Conservation (phyloP, 176 grass and related monocot genomes). For the Zea luxurians region DNA sequence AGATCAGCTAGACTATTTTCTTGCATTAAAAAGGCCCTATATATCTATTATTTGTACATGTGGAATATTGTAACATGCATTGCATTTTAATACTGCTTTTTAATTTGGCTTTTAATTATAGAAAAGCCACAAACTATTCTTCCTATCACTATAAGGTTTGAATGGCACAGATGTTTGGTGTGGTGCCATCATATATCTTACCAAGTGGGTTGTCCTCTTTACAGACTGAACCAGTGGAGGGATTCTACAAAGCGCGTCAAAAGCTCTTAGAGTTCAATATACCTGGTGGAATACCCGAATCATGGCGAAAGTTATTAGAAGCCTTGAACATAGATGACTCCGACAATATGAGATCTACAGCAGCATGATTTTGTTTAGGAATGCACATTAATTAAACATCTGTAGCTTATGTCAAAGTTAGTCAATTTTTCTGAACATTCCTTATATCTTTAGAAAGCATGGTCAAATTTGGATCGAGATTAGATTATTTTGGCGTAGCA, state of each 20-base stretch:
- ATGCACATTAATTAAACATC: neutral
- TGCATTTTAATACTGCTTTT: no score
- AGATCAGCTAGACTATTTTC: neutral
- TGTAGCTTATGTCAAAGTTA: neutral
- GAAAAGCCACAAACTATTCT: no score
- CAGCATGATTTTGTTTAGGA: conserved; percentile 46
- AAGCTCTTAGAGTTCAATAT: conserved; percentile 91
- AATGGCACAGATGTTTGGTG: neutral
- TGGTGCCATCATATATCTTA: conserved; percentile 5
- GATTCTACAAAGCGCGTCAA: conserved; percentile 65
- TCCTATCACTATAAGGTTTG: no score
- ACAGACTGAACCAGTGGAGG: conserved; percentile 85
- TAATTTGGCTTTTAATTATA: no score
- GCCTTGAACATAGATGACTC: conserved; percentile 76
- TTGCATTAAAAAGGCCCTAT: no score
- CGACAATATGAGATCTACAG: conserved; percentile 54
- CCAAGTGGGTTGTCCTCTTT: neutral
- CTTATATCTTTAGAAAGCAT: conserved; percentile 2
- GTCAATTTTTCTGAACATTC: conserved; percentile 5
- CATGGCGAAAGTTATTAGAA: conserved; percentile 85
- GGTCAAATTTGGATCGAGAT: neutral
- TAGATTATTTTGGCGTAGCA: conserved; percentile 27
- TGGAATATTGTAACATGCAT: no score
- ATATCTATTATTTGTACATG: no score
- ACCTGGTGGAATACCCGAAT: conserved; percentile 73